Percentiles rank a stretch among this genome's conserved stretches.
Evolutionary conservation across 2,329 filamentous ascomycete species (phyloP).

Genomic region (Ophiostoma fasciatum): DNA sequence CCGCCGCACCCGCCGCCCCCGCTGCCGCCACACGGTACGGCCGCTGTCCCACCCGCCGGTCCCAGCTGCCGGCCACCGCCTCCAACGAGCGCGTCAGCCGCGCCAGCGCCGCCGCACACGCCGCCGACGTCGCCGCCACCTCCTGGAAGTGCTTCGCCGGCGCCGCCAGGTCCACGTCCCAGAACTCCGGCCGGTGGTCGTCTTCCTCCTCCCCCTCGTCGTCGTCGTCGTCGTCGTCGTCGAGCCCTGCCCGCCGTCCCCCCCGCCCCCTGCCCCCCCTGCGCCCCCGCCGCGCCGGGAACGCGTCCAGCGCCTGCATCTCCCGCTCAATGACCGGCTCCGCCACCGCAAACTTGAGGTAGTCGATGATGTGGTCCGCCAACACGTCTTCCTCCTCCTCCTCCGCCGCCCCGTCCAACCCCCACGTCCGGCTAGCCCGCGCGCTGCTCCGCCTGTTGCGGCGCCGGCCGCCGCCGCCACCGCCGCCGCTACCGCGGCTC

Average conservation of each 20-base stretch:
- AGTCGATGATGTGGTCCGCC: conserved; percentile 54
- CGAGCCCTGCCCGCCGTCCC: too few species aligned
- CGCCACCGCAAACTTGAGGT: conserved; percentile 41
- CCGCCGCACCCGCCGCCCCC: neutral
- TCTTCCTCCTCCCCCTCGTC: too few species aligned
- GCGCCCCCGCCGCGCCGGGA: conserved; percentile 1
- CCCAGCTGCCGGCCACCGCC: conserved; percentile 20
- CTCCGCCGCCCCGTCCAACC: too few species aligned
- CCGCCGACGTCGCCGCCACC: conserved; percentile 14
- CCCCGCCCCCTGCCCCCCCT: neutral
- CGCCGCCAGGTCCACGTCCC: conserved; percentile 23
- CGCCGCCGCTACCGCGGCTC: conserved; percentile 6
- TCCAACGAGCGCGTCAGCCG: conserved; percentile 21
- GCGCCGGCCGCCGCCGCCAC: too few species aligned
- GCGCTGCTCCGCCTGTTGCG: too few species aligned
- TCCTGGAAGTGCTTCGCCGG: conserved; percentile 22
- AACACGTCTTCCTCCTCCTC: too few species aligned
- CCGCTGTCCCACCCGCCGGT: neutral
- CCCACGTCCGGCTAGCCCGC: too few species aligned
- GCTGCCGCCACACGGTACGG: conserved; percentile 5
- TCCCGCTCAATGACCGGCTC: conserved; percentile 24
- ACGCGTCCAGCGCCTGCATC: conserved; percentile 19
- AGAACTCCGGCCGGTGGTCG: too few species aligned
- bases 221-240: too few species aligned
- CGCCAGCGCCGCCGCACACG: conserved; percentile 19